phyloP scores from a whole-genome alignment of 1,139 yeast species.

The Taiozyma sp. region DNA sequence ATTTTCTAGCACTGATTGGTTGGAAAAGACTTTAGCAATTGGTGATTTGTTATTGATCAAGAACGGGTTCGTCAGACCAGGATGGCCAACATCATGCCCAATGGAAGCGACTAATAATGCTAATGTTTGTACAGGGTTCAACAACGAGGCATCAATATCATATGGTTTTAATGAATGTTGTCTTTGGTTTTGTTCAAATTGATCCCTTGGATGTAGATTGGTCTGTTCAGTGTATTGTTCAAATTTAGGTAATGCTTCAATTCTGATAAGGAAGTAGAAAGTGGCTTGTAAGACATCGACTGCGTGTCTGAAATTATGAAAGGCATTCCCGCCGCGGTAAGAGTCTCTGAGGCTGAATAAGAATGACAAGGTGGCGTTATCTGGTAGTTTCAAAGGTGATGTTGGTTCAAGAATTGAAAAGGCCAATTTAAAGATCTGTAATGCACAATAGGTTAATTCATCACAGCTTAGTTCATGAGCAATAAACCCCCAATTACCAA shows the following conservation, averaged over 20 bases:
- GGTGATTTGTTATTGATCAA: constrained; percentile 60
- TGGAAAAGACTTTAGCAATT: constrained; percentile 54
- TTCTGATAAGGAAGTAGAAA: constrained; percentile 51
- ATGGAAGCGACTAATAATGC: constrained; percentile 73
- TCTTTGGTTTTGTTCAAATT: neutral
- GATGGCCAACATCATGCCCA: constrained; percentile 96
- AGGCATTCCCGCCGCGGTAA: constrained; percentile 79
- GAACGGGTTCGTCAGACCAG: constrained; percentile 84
- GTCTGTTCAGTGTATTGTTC: constrained; percentile 14
- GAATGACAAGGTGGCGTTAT: constrained; percentile 48
- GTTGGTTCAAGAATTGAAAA: constrained; percentile 30
- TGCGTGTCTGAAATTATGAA: constrained; percentile 94
- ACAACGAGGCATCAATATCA: constrained; percentile 16
- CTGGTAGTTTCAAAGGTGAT: constrained; percentile 27
- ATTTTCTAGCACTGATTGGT: constrained; percentile 72
- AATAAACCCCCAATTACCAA: constrained; percentile 48
- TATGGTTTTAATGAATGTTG: neutral
- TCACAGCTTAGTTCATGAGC: constrained; percentile 66
- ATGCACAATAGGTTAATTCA: constrained; percentile 61
- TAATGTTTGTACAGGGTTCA: constrained; percentile 45
- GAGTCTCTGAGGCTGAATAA: constrained; percentile 64
- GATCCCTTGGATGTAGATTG: constrained; percentile 12
- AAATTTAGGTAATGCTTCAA: constrained; percentile 33
- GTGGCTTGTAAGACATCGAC: constrained; percentile 93
- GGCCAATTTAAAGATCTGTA: constrained; percentile 46